Evolutionary conservation across 2,329 filamentous ascomycete genomes (phyloP).

Genomic region (Ustilaginoidea virens): DNA sequence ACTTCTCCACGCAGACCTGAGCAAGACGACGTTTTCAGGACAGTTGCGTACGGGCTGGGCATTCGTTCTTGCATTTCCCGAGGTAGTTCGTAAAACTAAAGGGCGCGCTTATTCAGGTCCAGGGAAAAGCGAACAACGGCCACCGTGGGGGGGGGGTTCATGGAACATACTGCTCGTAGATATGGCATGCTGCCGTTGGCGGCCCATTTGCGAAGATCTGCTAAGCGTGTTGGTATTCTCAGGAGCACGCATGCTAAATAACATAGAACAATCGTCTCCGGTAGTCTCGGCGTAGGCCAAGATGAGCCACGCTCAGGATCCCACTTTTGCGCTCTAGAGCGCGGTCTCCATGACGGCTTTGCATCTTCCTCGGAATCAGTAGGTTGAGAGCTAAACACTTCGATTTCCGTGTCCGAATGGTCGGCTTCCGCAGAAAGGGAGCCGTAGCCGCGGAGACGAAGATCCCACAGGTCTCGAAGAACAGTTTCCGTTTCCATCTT

Average conservation of each 20-base stretch:
- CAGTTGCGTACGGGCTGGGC: constrained; percentile 42
- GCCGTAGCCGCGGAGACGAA: constrained; percentile 39
- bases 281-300: constrained; percentile 47
- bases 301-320: constrained; percentile 25
- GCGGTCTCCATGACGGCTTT: constrained; percentile 13
- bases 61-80: constrained; percentile 50
- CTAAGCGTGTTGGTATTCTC: constrained; percentile 59
- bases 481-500: constrained; percentile 62
- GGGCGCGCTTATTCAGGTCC: constrained; percentile 2
- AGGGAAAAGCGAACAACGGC: neutral
- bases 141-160: neutral
- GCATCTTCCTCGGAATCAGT: constrained; percentile 7
- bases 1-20: constrained; percentile 32
- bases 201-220: constrained; percentile 57
- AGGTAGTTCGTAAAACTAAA: constrained; percentile 40
- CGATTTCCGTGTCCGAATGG: constrained; percentile 13
- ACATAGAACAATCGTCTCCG: constrained; percentile 63
- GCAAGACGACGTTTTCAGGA: constrained; percentile 35
- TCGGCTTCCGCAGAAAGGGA: constrained; percentile 16
- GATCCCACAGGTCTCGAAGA: constrained; percentile 71
- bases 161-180: constrained; percentile 43
- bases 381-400: constrained; percentile 25
- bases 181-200: constrained; percentile 55
- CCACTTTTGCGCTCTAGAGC: constrained; percentile 26
- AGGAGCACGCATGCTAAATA: constrained; percentile 68